Evolutionary conservation across 306 rosid genomes (phyloP), one percentile per base, ranked within the genome.

Genomic region (Quercus suber): DNA sequence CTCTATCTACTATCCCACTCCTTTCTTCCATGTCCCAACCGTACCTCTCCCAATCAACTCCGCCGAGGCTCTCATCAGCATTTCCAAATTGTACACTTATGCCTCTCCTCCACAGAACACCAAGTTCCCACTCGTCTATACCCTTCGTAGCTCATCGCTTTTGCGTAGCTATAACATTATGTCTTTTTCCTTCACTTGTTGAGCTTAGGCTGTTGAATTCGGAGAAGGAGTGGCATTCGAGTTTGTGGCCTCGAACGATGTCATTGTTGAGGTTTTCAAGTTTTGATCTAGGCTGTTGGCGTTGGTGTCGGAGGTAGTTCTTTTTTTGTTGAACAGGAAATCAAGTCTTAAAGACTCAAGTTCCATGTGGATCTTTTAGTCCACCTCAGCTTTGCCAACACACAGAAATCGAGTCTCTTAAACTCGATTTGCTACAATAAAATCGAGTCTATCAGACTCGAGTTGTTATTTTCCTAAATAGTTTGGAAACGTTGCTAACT

Each of bases 1-100:
- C 1, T 31, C 6, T 1, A 31, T 31, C 35, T 31, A 0, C 0
- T 5, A 0, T 4, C 35, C 35, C 35, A 31, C 1, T 31, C 6
- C 35, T 6, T 31, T 31, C 35, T 31, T 31, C 35, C 35, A 31
- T 2, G 97, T 87, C 55, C 97, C 98, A 18, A 89, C 81, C 2
- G 83, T 86, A 20, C 98, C 98, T 52, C 97, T 88, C 1, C 93
- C 97, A 5, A 94, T 84, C 33, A 94, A 81, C 91, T 94, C 97
- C 20, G 97, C 97, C 56, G 92, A 92, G 6, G 92, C 98, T 30
- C 89, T 81, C 98, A 94, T 94, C 45, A 92, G 72, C 88, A 88
- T 91, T 75, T 94, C 97, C 86, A 92, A 74, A 69, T 86, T 87
- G 70, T 91, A 94, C 18, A 81, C 35, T 71, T 81, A 86, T 12